Percentiles rank a stretch among this genome's conserved stretches.
phyloP scores from a whole-genome alignment of 352 stramenopile species.

The Pythium angustatum region DNA sequence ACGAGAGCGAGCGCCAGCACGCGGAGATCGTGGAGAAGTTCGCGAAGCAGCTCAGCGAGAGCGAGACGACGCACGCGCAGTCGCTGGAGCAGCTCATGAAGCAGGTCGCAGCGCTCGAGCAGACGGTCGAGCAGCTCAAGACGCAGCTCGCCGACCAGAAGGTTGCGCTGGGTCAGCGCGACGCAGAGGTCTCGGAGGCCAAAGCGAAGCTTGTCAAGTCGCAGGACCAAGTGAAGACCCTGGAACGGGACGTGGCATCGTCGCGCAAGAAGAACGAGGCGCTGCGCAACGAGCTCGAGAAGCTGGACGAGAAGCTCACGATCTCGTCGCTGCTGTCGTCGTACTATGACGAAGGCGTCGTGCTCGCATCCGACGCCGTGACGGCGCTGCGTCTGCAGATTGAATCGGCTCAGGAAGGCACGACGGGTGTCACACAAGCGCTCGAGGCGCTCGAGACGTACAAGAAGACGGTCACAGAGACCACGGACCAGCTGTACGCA shows the following conservation, averaged over 20 bases:
- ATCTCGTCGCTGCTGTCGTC: conserved; percentile 67
- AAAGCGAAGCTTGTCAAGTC: conserved; percentile 38
- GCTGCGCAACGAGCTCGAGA: conserved; percentile 52
- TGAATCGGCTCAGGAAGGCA: conserved; percentile 45
- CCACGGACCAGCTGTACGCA: conserved; percentile 59
- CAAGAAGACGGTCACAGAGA: conserved; percentile 47
- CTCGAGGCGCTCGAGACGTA: conserved; percentile 48
- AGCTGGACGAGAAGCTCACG: conserved; percentile 59
- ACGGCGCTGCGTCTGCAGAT: conserved; percentile 39
- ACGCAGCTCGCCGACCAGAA: conserved; percentile 38
- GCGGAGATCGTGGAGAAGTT: conserved; percentile 15
- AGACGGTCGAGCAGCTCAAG: conserved; percentile 32
- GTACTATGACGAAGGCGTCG: conserved; percentile 81
- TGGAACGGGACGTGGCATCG: conserved; percentile 48
- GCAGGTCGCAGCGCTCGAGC: conserved; percentile 39
- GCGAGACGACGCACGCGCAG: conserved; percentile 20
- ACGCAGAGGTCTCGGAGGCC: conserved; percentile 34
- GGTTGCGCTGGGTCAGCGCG: conserved; percentile 27
- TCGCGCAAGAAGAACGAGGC: conserved; percentile 67
- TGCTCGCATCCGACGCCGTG: conserved; percentile 44
- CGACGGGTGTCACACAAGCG: conserved; percentile 47
- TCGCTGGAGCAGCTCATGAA: conserved; percentile 30
- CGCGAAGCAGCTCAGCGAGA: conserved; percentile 23
- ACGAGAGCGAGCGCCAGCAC: conserved; percentile 20
- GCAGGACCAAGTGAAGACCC: conserved; percentile 37